These are phyloP conservation scores for Amanita exitialis DNA, from an alignment of 768 basidiomycete genomes.

Conservation along the genomic window DNA sequence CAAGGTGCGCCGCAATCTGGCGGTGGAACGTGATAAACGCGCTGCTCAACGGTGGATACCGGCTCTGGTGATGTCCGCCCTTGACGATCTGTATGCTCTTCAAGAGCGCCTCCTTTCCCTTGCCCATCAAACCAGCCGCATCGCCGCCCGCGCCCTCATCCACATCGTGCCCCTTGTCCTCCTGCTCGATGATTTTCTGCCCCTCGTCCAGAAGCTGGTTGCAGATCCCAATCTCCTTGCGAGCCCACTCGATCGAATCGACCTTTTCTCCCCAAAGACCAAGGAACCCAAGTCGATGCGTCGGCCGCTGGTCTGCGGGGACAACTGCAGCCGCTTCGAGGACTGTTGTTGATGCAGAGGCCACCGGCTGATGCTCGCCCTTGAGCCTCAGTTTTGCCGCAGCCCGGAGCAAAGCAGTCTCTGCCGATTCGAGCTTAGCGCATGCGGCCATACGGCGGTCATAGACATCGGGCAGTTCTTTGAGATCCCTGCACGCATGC, in stretches of 20 bases:
- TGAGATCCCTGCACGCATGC: slow-evolving; percentile 48
- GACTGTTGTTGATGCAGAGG: slow-evolving; percentile 14
- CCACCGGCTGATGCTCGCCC: slow-evolving; percentile 13
- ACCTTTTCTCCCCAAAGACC: slow-evolving; percentile 76
- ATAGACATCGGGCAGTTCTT: slow-evolving; percentile 77
- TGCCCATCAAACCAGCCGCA: slow-evolving; percentile 7
- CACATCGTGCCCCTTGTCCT: slow-evolving; percentile 16
- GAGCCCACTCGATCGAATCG: slow-evolving; percentile 87
- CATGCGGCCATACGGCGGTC: slow-evolving; percentile 66
- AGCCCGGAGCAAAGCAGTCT: slow-evolving; percentile 65
- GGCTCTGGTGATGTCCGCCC: slow-evolving; percentile 16
- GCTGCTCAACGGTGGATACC: slow-evolving; percentile 53
- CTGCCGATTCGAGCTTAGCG: slow-evolving; percentile 77
- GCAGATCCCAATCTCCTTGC: slow-evolving; percentile 57
- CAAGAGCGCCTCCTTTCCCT: slow-evolving; percentile 5
- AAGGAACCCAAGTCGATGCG: slow-evolving; percentile 58
- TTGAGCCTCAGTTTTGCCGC: slow-evolving; percentile 63
- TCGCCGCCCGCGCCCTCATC: slow-evolving; percentile 7
- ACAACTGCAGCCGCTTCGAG: slow-evolving; percentile 28
- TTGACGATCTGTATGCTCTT: slow-evolving; percentile 7
- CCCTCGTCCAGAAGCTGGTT: slow-evolving; percentile 43
- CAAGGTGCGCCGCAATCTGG: slow-evolving; percentile 91
- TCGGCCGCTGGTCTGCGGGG: slow-evolving; percentile 65
- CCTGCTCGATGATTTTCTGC: slow-evolving; percentile 23
- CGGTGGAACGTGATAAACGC: slow-evolving; percentile 88